Base-by-base conservation (phyloP, 2,329 filamentous ascomycete genomes). In the Huntiella decipiens region DNA sequence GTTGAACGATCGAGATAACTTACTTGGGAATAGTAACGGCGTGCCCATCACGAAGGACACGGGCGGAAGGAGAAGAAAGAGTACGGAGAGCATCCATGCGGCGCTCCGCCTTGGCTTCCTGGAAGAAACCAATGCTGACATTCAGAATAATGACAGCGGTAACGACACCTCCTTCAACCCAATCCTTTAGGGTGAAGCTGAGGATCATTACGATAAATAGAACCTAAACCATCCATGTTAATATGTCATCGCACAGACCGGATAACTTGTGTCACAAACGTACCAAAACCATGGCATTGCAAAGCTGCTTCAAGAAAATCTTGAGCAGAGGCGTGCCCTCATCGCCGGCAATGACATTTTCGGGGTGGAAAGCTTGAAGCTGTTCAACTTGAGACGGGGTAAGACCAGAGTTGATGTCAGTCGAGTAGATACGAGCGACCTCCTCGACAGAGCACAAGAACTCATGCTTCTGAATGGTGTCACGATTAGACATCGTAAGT, bases 201-300 rank as follows among this genome's bases (percentile, higher is more conserved):
- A 78, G 67, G 39, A 73, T 77, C 77, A 86, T 84, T 55, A 81
- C 81, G 54, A 87, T 79, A 45, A 82, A 66, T 44, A 88, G 70
- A 42, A 85, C 78, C 79, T 82, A 35, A 32, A 12, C 5, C n/a
- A 17, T 28, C 5, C n/a, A 17, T 28, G 12, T 19, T 38, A 31
- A n/a, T 43, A 22, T 8, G 34, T n/a, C 11, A 8, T 33, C 32
- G 28, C 17, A 31, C 34, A 37, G n/a, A 11, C 39, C 34, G 22
- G 10, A 11, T 39, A 15, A 68, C 63, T 11, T 28, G 10, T 38
- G 34, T 68, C 63, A 53, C 19, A 2, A 5, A 63, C 70, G 53
- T 61, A 74, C 73, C 54, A 85, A 61, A 47, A 81, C 80, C 81
- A 85, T 84, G 48, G 81, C 80, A 65, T 86, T 86, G 56, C 77